These are phyloP conservation scores for Candida yuanshanica DNA, from an alignment of 805 yeast genomes.

Conservation along the genomic window DNA sequence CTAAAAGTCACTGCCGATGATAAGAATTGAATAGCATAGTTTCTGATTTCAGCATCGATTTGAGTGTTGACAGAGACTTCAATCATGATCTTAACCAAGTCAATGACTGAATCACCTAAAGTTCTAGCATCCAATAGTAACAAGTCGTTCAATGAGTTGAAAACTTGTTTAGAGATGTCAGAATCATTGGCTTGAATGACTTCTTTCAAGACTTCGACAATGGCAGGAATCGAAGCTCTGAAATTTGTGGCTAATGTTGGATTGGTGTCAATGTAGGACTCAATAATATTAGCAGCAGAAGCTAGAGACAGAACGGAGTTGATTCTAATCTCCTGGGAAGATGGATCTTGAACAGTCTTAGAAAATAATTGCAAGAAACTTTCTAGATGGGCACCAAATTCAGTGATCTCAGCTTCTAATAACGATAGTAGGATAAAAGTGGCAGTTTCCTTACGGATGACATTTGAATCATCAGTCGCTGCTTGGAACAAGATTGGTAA, in stretches of 20 bases:
- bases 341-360: constrained; percentile 53
- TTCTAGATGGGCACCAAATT: constrained; percentile 50
- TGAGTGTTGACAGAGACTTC: constrained; percentile 64
- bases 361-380: constrained; percentile 71
- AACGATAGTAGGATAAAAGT: constrained; percentile 73
- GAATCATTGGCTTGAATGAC: constrained; percentile 67
- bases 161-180: constrained; percentile 65
- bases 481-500: constrained; percentile 66
- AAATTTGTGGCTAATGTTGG: constrained; percentile 48
- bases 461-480: constrained; percentile 44
- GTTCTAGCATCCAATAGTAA: constrained; percentile 70
- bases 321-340: constrained; percentile 70
- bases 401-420: constrained; percentile 63
- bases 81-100: constrained; percentile 64
- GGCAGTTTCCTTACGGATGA: constrained; percentile 72
- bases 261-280: constrained; percentile 46
- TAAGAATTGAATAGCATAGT: constrained; percentile 78
- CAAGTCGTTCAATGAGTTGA: constrained; percentile 80
- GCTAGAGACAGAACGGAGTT: constrained; percentile 77
- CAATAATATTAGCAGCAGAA: constrained; percentile 58
- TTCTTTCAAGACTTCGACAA: constrained; percentile 76
- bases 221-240: constrained; percentile 63
- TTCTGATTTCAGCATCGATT: constrained; percentile 76
- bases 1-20: constrained; percentile 74
- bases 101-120: constrained; percentile 68